phyloP scores from a whole-genome alignment of 2,329 filamentous ascomycete genomes.

The Colletotrichum neosansevieriae region DNA sequence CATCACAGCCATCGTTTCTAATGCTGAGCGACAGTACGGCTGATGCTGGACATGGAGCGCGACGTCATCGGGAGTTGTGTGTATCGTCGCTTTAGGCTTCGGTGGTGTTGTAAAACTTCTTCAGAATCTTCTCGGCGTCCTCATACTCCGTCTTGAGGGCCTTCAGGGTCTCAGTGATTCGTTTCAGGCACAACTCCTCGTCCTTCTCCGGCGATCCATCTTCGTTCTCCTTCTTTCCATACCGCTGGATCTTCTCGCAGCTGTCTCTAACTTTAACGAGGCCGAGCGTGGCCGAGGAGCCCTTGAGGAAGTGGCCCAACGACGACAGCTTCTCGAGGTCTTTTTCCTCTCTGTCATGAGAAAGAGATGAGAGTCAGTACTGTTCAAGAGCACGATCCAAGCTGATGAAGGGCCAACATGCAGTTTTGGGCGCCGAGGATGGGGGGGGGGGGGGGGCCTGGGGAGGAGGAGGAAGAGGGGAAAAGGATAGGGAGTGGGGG shows the following conservation, averaged over 20 bases:
- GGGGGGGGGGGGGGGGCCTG: conserved; percentile 6
- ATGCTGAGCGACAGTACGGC: conserved; percentile 43
- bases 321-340: conserved; percentile 82
- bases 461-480: conserved; percentile 9
- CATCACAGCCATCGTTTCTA: conserved; percentile 51
- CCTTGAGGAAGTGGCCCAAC: conserved; percentile 96
- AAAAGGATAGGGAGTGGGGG: conserved; percentile 27
- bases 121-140: conserved; percentile 78
- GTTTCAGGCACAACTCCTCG: conserved; percentile 74
- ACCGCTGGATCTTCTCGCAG: conserved; percentile 97
- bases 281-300: conserved; percentile 93
- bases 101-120: conserved; percentile 67
- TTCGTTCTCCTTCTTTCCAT: conserved; percentile 84
- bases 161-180: conserved; percentile 77
- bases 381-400: not conserved
- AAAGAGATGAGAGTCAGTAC: conserved; percentile 35
- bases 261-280: conserved; percentile 90
- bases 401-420: not conserved
- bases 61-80: conserved; percentile 40
- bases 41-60: conserved; percentile 25
- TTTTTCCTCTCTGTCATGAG: conserved; percentile 66
- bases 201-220: conserved; percentile 77
- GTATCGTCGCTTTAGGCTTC: conserved; percentile 39
- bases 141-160: conserved; percentile 82
- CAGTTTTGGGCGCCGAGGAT: conserved; percentile 13